Evolutionary conservation across 1,139 yeast genomes (phyloP).

Genomic region (Debaryomycetaceae sp.): DNA sequence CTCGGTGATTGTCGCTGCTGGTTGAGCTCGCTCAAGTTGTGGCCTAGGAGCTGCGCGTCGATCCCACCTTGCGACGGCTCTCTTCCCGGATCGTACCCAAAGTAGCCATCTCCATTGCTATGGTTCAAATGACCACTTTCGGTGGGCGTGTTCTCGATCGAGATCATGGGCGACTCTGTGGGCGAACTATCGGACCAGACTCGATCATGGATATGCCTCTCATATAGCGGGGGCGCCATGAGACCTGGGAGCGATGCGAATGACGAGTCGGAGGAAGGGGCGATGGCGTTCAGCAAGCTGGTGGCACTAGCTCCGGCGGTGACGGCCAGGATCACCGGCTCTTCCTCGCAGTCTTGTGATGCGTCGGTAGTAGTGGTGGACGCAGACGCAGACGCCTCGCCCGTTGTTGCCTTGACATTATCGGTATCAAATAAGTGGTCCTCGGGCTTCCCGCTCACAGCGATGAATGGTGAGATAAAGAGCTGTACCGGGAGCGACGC

Average conservation of each 20-base stretch:
- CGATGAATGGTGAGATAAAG: conserved; percentile 74
- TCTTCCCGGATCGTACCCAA: conserved; percentile 33
- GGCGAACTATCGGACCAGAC: conserved; percentile 67
- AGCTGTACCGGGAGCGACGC: conserved; percentile 63
- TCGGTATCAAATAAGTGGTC: conserved; percentile 5
- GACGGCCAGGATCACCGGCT: conserved; percentile 21
- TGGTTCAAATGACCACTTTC: conserved; percentile 2
- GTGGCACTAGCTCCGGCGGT: conserved; percentile 16
- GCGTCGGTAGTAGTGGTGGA: conserved; percentile 2
- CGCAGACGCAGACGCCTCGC: conserved; percentile 1
- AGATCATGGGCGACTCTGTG: conserved; percentile 41
- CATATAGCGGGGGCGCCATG: conserved; percentile 86
- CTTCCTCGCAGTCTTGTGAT: conserved; percentile 13
- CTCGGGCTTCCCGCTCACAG: conserved; percentile 43
- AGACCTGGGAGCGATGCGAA: conserved; percentile 32
- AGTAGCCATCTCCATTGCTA: conserved; percentile 10
- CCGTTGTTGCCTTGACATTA: conserved; percentile 4
- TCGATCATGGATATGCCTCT: conserved; percentile 74
- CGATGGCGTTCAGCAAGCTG: conserved; percentile 12
- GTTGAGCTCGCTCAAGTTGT: conserved; percentile 43
- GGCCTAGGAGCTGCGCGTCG: conserved; percentile 35
- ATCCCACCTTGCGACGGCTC: conserved; percentile 6
- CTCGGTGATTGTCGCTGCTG: conserved; percentile 29
- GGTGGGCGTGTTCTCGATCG: conserved; percentile 45
- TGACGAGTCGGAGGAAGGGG: conserved; percentile 19